Evolutionary conservation across 805 yeast species (phyloP), one percentile per base, ranked within the genome.

Genomic region (Clavispora santaluciae): DNA sequence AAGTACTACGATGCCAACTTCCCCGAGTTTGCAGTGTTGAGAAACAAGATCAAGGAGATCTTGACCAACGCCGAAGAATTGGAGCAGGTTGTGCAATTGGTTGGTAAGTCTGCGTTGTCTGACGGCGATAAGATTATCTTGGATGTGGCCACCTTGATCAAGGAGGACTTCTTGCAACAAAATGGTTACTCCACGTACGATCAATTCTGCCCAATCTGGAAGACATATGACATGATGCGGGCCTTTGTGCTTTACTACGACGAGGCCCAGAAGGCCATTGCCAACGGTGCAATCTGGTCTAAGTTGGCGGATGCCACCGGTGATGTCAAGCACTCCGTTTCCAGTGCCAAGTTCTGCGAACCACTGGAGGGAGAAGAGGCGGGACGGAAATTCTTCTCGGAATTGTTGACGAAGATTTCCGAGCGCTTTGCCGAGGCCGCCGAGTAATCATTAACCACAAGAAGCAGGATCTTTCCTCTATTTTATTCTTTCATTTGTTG

Each of bases 181-280:
- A 93, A 93, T 70, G 99, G 99, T 72, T 93, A 93, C 73, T 93
- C 99, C 35, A 73, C 95, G 33, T 93, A 93, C 63, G 99, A 93
- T 69, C 96, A 95, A 28, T 93, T 89, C 85, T 93, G 99, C 72
- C 99, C 99, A 52, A 86, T 93, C 60, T 93, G 99, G 99, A 93
- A 93, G 76, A 93, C 99, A 35, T 84, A 79, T 55, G 93, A 87
- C 64, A 93, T 93, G 99, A 90, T 93, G 98, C 89, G 86, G 67
- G 83, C 90, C 9, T 93, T 93, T 58, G 80, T 90, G 44, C 68
- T 89, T 25, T 93, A 93, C 69, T 81, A 86, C 60, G 97, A 91
- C 54, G 98, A 93, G 73, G 97, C 99, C 23, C 98, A 91, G 72
- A 90, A 89, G 72, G 95, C 98, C 12, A 85, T 91, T 46, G 76